Percentiles rank a stretch among this genome's conserved stretches.
Evolutionary conservation across 148 eudicot species (phyloP).

Genomic region (Chenopodium formosanum): DNA sequence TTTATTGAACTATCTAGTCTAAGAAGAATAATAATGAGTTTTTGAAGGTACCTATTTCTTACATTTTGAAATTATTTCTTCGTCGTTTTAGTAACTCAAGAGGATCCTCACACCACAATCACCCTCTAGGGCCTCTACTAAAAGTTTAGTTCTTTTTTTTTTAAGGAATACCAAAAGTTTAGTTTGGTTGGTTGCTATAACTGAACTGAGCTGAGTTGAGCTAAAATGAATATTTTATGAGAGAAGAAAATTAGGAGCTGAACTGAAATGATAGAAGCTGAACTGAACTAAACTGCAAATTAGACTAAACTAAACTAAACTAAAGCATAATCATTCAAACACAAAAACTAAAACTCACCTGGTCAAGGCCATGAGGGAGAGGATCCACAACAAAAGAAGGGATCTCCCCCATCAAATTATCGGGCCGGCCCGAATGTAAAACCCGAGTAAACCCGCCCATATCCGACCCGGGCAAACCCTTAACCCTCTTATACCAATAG

Average conservation of each 20-base stretch:
- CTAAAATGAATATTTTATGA: too few relatives aligned
- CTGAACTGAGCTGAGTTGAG: too few relatives aligned
- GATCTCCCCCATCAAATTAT: slow-evolving; percentile 48
- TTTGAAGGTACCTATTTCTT: not conserved
- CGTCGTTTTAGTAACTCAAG: not conserved
- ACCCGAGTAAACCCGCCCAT: slow-evolving; percentile 56
- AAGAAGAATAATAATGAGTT: too few relatives aligned
- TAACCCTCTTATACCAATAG: slow-evolving; percentile 46
- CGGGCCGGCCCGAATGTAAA: slow-evolving; percentile 46
- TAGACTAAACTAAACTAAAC: not conserved
- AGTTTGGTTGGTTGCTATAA: too few relatives aligned
- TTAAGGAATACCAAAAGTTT: too few relatives aligned
- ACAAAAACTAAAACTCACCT: slow-evolving; percentile 19
- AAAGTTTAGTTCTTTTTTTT: too few relatives aligned
- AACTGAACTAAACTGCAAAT: not conserved
- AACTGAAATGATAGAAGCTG: too few relatives aligned
- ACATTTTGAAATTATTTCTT: too few relatives aligned
- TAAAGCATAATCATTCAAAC: not conserved
- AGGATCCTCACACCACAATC: not conserved
- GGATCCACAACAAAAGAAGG: slow-evolving; percentile 54
- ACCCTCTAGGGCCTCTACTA: not conserved
- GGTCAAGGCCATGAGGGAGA: slow-evolving; percentile 42
- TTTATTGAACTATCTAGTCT: not conserved
- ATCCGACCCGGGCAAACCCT: slow-evolving; percentile 36
- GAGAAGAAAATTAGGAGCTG: too few relatives aligned